phyloP scores from a whole-genome alignment of 306 rosid genomes.

The Quercus variabilis region DNA sequence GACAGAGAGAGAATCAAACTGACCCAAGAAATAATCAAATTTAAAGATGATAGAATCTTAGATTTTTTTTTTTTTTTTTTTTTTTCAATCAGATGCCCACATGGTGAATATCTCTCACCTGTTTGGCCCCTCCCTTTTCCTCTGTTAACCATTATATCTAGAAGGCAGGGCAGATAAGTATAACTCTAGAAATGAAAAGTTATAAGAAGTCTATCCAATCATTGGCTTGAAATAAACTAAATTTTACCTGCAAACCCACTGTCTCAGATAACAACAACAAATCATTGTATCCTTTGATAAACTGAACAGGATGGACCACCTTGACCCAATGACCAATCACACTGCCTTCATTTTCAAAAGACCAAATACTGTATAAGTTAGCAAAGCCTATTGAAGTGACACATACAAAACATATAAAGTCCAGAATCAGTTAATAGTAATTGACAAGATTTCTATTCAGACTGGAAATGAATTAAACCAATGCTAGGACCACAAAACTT shows the following conservation, averaged over 20 bases:
- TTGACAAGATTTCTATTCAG: background rate
- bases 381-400: background rate
- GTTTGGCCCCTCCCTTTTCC: background rate
- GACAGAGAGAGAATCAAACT: background rate
- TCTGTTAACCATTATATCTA: background rate
- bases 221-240: slow-evolving; percentile 7
- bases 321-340: slow-evolving; percentile 72
- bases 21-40: background rate
- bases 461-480: background rate
- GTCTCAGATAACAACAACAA: slow-evolving; percentile 66
- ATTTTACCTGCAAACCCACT: slow-evolving; percentile 87
- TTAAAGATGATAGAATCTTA: background rate
- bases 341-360: slow-evolving; percentile 60
- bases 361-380: slow-evolving; percentile 14
- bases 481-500: no score
- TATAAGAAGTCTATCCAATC: background rate
- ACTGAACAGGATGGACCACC: slow-evolving; percentile 70
- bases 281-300: slow-evolving; percentile 75
- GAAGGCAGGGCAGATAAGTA: background rate
- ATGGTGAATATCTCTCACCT: background rate
- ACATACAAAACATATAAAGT: slow-evolving; percentile 6
- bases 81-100: background rate
- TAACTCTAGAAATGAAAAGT: background rate
- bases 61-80: background rate
- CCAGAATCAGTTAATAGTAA: background rate